phyloP scores from a whole-genome alignment of 176 grass and related monocot genomes.

The Avena sativa region DNA sequence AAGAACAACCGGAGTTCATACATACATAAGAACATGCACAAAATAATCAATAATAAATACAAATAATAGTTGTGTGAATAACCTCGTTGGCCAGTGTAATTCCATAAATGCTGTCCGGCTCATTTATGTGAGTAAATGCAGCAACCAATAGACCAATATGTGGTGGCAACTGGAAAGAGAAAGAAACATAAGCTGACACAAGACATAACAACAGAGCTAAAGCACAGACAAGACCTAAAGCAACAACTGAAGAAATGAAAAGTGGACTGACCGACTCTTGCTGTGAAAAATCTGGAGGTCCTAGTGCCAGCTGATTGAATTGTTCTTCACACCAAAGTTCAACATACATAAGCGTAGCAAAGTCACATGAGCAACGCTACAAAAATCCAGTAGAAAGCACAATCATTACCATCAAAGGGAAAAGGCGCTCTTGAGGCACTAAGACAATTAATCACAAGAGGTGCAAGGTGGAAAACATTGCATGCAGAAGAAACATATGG shows the following conservation, averaged over 20 bases:
- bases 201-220: slow-evolving; percentile 28
- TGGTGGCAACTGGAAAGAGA: slow-evolving; percentile 71
- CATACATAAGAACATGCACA: neutral
- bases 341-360: slow-evolving; percentile 78
- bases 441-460: neutral
- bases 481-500: slow-evolving; percentile 4
- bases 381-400: slow-evolving; percentile 47
- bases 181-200: slow-evolving; percentile 35
- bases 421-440: neutral
- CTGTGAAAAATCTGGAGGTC: slow-evolving; percentile 84
- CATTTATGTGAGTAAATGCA: slow-evolving; percentile 83
- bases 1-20: slow-evolving; percentile 6
- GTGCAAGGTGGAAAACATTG: slow-evolving; percentile 24
- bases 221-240: slow-evolving; percentile 34
- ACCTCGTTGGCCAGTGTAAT: slow-evolving; percentile 90
- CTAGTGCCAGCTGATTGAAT: slow-evolving; percentile 77
- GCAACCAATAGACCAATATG: slow-evolving; percentile 74
- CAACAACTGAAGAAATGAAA: slow-evolving; percentile 22
- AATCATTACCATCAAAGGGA: slow-evolving; percentile 40
- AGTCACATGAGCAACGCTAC: slow-evolving; percentile 82
- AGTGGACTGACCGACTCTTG: slow-evolving; percentile 68
- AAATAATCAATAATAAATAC: slow-evolving; percentile 22
- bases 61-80: slow-evolving; percentile 13
- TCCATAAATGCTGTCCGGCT: slow-evolving; percentile 94
- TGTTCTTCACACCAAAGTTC: slow-evolving; percentile 96